A percentile compares a stretch with the other conserved stretches of the same genome.
phyloP scores from a whole-genome alignment of 495 filamentous ascomycete genomes.

The Cudoniella acicularis region DNA sequence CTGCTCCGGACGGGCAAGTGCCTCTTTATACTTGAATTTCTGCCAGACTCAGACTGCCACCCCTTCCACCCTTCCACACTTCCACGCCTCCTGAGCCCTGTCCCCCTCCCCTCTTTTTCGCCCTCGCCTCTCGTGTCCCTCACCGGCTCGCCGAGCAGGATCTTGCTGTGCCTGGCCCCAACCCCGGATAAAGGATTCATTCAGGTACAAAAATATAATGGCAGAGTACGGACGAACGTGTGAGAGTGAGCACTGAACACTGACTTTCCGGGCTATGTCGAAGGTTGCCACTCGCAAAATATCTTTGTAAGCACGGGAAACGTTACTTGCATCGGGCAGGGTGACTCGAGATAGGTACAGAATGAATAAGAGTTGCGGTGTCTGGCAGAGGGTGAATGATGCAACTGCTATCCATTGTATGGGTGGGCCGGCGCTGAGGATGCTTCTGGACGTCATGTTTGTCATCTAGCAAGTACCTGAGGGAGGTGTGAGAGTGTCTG shows the following conservation, averaged over 20 bases:
- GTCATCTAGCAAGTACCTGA: too few species aligned
- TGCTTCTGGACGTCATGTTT: neutral
- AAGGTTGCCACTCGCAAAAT: neutral
- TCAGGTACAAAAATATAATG: slow-evolving; percentile 10
- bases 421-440: too few species aligned
- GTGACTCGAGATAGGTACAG: neutral
- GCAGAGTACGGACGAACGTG: slow-evolving; percentile 6
- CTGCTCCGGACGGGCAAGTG: neutral
- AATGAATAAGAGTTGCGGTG: neutral
- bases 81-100: neutral
- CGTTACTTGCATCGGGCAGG: neutral
- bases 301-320: neutral
- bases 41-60: too few species aligned
- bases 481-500: too few species aligned
- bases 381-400: too few species aligned
- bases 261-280: neutral
- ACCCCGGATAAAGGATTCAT: slow-evolving; percentile 11
- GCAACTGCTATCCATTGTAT: too few species aligned
- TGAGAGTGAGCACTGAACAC: neutral
- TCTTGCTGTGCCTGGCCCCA: slow-evolving; percentile 6
- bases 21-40: neutral
- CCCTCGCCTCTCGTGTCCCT: neutral
- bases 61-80: too few species aligned
- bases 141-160: neutral
- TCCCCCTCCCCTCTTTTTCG: neutral